phyloP scores from a whole-genome alignment of 495 filamentous ascomycete genomes.

The Delitschia confertaspora region DNA sequence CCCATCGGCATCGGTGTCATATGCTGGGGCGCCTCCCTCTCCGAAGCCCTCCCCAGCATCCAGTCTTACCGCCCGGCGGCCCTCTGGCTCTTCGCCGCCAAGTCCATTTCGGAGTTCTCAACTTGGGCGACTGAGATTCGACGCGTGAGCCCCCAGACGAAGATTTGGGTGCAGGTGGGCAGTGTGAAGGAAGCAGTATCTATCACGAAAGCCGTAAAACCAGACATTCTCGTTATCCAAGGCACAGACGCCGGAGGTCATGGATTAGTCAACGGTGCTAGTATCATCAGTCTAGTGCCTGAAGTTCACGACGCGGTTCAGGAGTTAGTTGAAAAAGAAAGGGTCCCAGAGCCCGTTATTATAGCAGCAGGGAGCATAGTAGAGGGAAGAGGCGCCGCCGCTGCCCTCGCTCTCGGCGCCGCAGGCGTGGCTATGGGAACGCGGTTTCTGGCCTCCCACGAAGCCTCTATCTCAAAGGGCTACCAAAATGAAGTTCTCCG shows the following conservation, averaged over 20 bases:
- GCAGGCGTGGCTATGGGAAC: conserved; percentile 62
- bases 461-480: conserved; percentile 52
- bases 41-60: conserved; percentile 38
- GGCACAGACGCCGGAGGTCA: conserved; percentile 70
- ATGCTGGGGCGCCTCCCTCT: conserved; percentile 45
- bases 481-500: conserved; percentile 54
- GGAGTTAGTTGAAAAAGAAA: conserved; percentile 9
- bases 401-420: conserved; percentile 58
- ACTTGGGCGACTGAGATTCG: conserved; percentile 48
- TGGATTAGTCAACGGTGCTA: conserved; percentile 50
- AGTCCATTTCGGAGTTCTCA: conserved; percentile 40
- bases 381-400: conserved; percentile 57
- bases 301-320: conserved; percentile 51
- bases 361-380: conserved; percentile 66
- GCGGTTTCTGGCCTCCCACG: conserved; percentile 55
- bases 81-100: conserved; percentile 63
- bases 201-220: conserved; percentile 32
- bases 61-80: conserved; percentile 49
- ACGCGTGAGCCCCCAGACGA: conserved; percentile 38
- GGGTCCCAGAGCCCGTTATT: conserved; percentile 34
- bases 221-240: conserved; percentile 66
- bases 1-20: conserved; percentile 59
- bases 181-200: conserved; percentile 48
- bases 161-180: conserved; percentile 62
- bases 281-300: conserved; percentile 50